Base-by-base conservation (phyloP, 2,329 filamentous ascomycete genomes). In the Pyrenochaeta sp. region DNA sequence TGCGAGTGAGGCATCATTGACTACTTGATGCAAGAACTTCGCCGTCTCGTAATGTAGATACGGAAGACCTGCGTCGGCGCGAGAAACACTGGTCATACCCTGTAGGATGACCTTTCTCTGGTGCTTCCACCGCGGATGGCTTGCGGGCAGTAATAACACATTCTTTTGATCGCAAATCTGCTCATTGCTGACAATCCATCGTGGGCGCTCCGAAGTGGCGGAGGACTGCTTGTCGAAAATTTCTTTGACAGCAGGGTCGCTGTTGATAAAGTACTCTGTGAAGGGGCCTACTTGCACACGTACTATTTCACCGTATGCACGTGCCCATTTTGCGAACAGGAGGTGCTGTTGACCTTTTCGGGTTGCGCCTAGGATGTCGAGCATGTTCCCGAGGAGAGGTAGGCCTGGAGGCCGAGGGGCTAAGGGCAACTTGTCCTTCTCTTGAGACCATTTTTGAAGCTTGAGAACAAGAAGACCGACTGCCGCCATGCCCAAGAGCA, bases 151-250 rank as follows among this genome's bases (percentile, higher is more conserved):
- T 10, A 52, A 18, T 7, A 49, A n/a, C 2, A 56, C 49, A 29
- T 56, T 56, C 36, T 52, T 51, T 23, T 56, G 23, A 18, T 56
- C 37, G 31, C 49, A 56, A 9, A 56, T 56, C 18, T 52, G 48
- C 36, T 56, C 45, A 33, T 56, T 52, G 18, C 53, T 56, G 12
- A 56, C 45, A 30, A 52, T 56, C 45, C 49, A 58, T 0, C 75
- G 76, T 7, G 56, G 46, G 48, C 70, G 69, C 21, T 67, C 69
- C 0, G 73, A 75, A 1, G 74, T 73, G n/a, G 51, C 46, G 2
- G 63, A 47, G 5, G 72, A 70, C 30, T 64, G 60, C 47, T 74
- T 78, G 39, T 79, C 75, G 18, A 80, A 56, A 20, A 80, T 76
- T 14, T 79, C 77, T 17, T 69, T 69, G 12, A 79, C 66, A 0